A percentile compares a stretch with the other conserved stretches of the same genome.
Evolutionary conservation across 2,329 filamentous ascomycete genomes (phyloP).

Genomic region (Colletotrichum sansevieriae): DNA sequence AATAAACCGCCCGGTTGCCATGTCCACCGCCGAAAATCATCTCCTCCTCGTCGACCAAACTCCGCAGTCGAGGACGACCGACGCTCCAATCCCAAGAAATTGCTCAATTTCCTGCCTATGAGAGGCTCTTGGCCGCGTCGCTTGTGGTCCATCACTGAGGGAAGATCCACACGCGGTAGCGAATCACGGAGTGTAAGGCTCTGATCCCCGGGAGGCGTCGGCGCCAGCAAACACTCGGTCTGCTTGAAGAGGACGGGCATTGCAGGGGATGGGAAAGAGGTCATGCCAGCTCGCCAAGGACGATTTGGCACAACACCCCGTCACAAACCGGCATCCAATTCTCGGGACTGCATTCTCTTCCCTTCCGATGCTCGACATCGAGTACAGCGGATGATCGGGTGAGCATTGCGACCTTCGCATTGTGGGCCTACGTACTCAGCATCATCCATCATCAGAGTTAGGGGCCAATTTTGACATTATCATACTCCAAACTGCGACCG

Average conservation of each 20-base stretch:
- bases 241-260: background rate
- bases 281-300: slow-evolving; percentile 7
- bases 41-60: slow-evolving; percentile 3
- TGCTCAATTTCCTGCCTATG: slow-evolving; percentile 48
- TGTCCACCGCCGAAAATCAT: slow-evolving; percentile 25
- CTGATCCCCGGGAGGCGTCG: slow-evolving; percentile 19
- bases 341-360: background rate
- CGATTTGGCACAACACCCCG: background rate
- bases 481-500: background rate
- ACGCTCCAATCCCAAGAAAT: slow-evolving; percentile 49
- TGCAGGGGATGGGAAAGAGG: background rate
- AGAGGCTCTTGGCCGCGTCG: slow-evolving; percentile 45
- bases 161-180: slow-evolving; percentile 42
- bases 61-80: slow-evolving; percentile 6
- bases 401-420: slow-evolving; percentile 3
- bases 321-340: background rate
- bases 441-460: background rate
- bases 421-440: background rate
- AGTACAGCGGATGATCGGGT: slow-evolving; percentile 12
- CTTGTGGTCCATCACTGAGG: slow-evolving; percentile 22
- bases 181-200: slow-evolving; percentile 46
- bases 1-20: slow-evolving; percentile 38
- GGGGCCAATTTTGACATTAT: slow-evolving; percentile 28
- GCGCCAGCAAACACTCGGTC: slow-evolving; percentile 18
- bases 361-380: background rate